Evolutionary conservation across 257 asterid species (phyloP), one percentile per base, ranked within the genome.

Genomic region (Jasminum sambac): DNA sequence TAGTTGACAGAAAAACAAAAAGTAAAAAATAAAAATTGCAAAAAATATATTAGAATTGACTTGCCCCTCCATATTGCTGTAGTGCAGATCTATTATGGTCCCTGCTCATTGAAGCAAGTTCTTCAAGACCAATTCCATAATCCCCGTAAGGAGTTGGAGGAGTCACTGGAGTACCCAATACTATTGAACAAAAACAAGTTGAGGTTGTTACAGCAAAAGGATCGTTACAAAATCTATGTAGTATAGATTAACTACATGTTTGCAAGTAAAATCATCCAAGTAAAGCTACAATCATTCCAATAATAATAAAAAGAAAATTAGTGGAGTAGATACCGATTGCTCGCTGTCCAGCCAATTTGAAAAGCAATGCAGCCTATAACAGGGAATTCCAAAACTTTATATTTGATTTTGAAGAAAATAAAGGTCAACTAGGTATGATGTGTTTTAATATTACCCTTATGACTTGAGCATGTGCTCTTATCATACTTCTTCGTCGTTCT

Each of bases 391-490:
- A 42, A 70, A 64, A 16, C 61, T 83, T 62, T 79, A 78, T 48
- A 40, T 72, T n/a, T 10, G 36, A 44, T 3, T 19, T 24, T 21
- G 34, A 48, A 70, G 43, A 36, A 36, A 40, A 34, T 52, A 9
- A 12, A 60, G 71, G 26, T 3, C 40, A 21, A 57, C 25, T 34
- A 38, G 21, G 61, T 64, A 38, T 63, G 62, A 59, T 59, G 72
- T 60, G 66, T 43, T 48, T 36, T 44, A 68, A 64, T 60, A 66
- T 83, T 88, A 89, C 97, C 85, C 98, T 74, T 66, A 93, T 86
- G 84, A 90, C 98, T 90, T 93, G 98, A 70, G 98, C 98, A 75
- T 93, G 98, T 43, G 97, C 97, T 80, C 97, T 82, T 71, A 93
- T 89, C 94, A 84, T 84, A 73, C 97, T 61, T 42, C 90, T 79